Evolutionary conservation across 495 filamentous ascomycete species (phyloP), one percentile per base, ranked within the genome.

Genomic region (Aspergillus bertholletiae): DNA sequence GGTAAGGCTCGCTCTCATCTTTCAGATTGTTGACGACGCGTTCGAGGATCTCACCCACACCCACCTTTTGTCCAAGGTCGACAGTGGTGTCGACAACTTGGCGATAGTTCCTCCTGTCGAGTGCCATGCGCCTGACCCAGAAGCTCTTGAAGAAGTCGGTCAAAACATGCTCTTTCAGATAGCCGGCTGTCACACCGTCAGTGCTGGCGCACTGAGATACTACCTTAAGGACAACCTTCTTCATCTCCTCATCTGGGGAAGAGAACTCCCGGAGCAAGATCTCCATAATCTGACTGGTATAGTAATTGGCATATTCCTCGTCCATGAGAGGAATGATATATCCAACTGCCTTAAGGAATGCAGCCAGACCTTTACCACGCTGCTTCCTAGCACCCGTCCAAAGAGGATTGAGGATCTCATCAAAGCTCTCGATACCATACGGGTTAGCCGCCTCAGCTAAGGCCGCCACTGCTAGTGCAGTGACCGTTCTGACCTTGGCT

Each of bases 261-360:
- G 90, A 86, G 61, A 97, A 97, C 67, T 99, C 95, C 57, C 95
- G 86, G 24, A 97, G 81, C 22, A 99, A 79, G 66, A 97, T 97
- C 67, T 97, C 93, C 95, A 97, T 97, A 64, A 99, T 96, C 68
- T 97, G 92, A 55, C 85, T 89, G 34, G 93, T 97, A 59, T 97
- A 99, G 78, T 99, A 99, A 63, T 97, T 97, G 69, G 93, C 90
- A 70, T 96, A 97, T 66, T 99, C 95, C 68, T 97, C 94, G 74
- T 99, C 95, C 95, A 99, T 97, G 34, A 99, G 80, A 1, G 95
- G 95, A 61, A 99, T 97, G 62, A 99, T 96, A 66, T 94, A 97
- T 21, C 95, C 95, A 46, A 97, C 93, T 35, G 95, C 95, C 71
- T 99, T 99, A 23, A 99, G 74, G 73, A 96, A 99, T 20, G 92